Conservation (phyloP, 148 eudicot genomes). For the Vaccinium darrowii region DNA sequence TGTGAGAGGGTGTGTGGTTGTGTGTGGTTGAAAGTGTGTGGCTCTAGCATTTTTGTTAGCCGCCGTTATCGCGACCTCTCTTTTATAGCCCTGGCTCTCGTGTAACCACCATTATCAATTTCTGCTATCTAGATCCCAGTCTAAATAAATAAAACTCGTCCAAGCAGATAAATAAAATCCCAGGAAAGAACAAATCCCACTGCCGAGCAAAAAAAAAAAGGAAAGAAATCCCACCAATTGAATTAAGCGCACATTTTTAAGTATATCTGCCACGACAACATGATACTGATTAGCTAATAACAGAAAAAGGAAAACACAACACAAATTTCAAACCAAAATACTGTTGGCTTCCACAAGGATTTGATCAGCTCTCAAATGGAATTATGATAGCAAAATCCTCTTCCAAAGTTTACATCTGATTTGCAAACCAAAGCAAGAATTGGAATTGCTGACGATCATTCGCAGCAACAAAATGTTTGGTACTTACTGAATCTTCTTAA, state of each 20-base stretch:
- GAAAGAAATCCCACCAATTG: background rate
- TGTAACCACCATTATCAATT: too few species aligned
- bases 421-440: background rate
- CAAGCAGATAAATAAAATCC: too few species aligned
- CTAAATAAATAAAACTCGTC: background rate
- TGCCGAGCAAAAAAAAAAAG: too few species aligned
- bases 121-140: background rate
- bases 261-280: background rate
- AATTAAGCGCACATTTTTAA: background rate
- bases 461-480: background rate
- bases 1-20: too few species aligned
- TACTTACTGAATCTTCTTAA: conserved; percentile 22
- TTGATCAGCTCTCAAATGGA: background rate
- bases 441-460: background rate
- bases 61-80: too few species aligned
- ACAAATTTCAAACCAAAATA: background rate
- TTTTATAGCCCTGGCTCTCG: too few species aligned
- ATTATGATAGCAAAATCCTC: background rate
- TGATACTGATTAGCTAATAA: background rate
- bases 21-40: too few species aligned
- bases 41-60: too few species aligned
- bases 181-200: background rate
- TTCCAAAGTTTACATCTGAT: background rate
- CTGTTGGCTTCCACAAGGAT: background rate
- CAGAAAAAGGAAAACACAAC: too few species aligned